These are phyloP conservation scores for Septoria petroselini DNA, from an alignment of 2,329 filamentous ascomycete species.

Conservation along the genomic window DNA sequence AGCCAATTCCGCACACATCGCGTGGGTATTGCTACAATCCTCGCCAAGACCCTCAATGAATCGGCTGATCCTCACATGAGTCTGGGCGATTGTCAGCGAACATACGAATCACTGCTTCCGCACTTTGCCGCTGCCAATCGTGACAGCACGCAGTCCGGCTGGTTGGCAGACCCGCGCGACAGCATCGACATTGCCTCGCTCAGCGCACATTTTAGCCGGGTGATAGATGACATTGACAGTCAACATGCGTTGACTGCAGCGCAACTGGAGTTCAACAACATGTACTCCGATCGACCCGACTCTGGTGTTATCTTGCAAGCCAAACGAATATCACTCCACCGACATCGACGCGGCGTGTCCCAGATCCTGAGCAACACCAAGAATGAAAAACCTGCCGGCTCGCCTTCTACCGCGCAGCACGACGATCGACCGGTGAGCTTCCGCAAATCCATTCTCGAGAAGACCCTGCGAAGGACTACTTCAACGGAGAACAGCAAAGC, in stretches of 20 bases:
- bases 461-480: slow-evolving; percentile 12
- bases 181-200: slow-evolving; percentile 11
- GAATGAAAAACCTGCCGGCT: slow-evolving; percentile 1
- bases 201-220: slow-evolving; percentile 22
- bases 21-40: slow-evolving; percentile 20
- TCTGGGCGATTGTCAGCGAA: slow-evolving; percentile 20
- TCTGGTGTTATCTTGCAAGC: slow-evolving; percentile 17
- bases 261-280: slow-evolving; percentile 10
- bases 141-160: slow-evolving; percentile 10
- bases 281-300: slow-evolving; percentile 15
- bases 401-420: neutral
- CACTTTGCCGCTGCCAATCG: slow-evolving; percentile 22
- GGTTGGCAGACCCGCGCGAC: slow-evolving; percentile 1
- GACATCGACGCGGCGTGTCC: neutral
- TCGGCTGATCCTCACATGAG: slow-evolving; percentile 21
- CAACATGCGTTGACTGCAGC: slow-evolving; percentile 7
- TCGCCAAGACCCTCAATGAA: slow-evolving; percentile 19
- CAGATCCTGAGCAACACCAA: neutral
- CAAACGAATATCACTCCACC: slow-evolving; percentile 1
- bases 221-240: slow-evolving; percentile 20
- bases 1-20: slow-evolving; percentile 24
- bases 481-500: slow-evolving; percentile 8
- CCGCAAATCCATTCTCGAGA: slow-evolving; percentile 14
- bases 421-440: neutral
- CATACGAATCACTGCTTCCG: slow-evolving; percentile 22